These are phyloP conservation scores for Mycena olivaceomarginata DNA, from an alignment of 768 basidiomycete species.

Conservation along the genomic window DNA sequence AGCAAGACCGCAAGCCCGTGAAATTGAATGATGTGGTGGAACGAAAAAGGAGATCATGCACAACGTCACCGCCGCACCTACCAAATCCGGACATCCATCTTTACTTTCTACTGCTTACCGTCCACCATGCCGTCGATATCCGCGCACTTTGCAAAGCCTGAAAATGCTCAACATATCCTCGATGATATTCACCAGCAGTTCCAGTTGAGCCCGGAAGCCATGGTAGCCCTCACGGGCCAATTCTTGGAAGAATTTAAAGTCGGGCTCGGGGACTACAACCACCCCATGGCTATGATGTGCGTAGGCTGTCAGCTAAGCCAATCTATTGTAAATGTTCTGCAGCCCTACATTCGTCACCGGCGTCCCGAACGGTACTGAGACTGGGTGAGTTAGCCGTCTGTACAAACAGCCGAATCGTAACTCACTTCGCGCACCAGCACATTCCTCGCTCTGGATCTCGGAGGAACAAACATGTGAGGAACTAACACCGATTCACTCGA, in stretches of 20 bases:
- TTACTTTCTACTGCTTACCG: background rate
- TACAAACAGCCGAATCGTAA: constrained; percentile 1
- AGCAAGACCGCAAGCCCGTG: background rate
- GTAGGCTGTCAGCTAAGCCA: constrained; percentile 45
- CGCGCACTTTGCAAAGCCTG: constrained; percentile 57
- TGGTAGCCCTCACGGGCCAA: constrained; percentile 82
- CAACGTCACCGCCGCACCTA: background rate
- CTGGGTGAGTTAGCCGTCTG: constrained; percentile 75
- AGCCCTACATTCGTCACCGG: constrained; percentile 97
- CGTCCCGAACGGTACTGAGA: constrained; percentile 95
- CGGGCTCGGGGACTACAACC: constrained; percentile 84
- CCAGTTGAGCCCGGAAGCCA: constrained; percentile 73
- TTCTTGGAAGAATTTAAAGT: constrained; percentile 88
- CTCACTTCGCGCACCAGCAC: constrained; percentile 70
- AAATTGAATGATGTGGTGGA: background rate
- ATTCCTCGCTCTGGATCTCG: constrained; percentile 96
- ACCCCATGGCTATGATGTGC: constrained; percentile 95
- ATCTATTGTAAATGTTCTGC: constrained; percentile 30
- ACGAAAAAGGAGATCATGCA: background rate
- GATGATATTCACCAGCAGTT: constrained; percentile 86
- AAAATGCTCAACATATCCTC: constrained; percentile 70
- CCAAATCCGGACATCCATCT: background rate
- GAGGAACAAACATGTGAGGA: constrained; percentile 96
- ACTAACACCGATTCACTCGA: background rate
- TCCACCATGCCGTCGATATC: constrained; percentile 64